phyloP scores from a whole-genome alignment of 495 filamentous ascomycete genomes.

The Penicillium lividum region DNA sequence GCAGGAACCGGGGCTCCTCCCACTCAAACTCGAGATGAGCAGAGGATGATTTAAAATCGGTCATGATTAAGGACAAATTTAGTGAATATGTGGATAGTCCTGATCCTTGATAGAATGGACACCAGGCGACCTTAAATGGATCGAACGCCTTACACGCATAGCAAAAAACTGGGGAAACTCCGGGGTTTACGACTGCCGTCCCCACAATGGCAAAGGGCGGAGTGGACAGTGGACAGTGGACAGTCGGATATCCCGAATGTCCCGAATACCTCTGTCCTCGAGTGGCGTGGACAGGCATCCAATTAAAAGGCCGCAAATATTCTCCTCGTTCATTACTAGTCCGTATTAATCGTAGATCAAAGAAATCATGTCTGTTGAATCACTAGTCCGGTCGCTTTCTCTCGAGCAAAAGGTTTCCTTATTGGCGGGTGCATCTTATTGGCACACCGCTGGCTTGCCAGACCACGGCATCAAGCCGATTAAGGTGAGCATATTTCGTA shows the following conservation, averaged over 20 bases:
- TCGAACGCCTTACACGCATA: background rate
- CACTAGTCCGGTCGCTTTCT: background rate
- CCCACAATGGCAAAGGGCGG: conserved; percentile 3
- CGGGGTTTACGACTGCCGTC: conserved; percentile 1
- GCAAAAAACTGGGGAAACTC: conserved; percentile 14
- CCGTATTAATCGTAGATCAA: background rate
- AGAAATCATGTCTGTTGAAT: conserved; percentile 3
- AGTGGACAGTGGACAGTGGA: conserved; percentile 17
- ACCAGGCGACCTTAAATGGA: background rate
- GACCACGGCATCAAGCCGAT: background rate
- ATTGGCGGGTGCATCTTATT: background rate
- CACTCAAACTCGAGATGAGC: conserved; percentile 11
- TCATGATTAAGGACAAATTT: conserved; percentile 4
- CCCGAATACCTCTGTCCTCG: background rate
- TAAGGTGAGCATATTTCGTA: background rate
- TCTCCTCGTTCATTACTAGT: background rate
- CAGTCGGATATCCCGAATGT: conserved; percentile 11
- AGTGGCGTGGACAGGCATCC: background rate
- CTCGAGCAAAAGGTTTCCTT: conserved; percentile 7
- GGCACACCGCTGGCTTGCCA: background rate
- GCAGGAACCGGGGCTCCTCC: conserved; percentile 11
- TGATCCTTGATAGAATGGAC: background rate
- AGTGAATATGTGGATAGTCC: background rate
- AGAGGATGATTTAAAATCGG: conserved; percentile 9
- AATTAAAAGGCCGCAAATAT: background rate